Conservation (phyloP, 2,329 filamentous ascomycete genomes). For the Calonectria crousiana region DNA sequence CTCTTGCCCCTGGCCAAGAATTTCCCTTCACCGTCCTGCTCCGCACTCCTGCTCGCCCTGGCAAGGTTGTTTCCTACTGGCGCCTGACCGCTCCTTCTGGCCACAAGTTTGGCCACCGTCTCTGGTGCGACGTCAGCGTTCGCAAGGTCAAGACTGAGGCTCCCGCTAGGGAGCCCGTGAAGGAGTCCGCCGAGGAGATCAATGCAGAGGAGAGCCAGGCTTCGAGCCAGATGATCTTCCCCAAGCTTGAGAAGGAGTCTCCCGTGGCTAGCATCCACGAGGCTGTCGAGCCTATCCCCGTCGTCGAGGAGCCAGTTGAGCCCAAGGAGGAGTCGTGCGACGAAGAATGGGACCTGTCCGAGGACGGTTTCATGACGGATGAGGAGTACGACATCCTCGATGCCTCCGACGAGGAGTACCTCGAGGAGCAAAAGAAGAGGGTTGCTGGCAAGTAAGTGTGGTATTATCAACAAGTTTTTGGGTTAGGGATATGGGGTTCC, state of each 20-base stretch:
- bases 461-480: constrained; percentile 28
- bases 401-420: constrained; percentile 89
- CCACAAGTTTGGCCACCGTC: constrained; percentile 87
- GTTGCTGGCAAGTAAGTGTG: constrained; percentile 51
- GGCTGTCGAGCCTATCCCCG: constrained; percentile 66
- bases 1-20: constrained; percentile 80
- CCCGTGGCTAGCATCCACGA: constrained; percentile 84
- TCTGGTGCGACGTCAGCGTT: constrained; percentile 94
- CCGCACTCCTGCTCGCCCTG: constrained; percentile 81
- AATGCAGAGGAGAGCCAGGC: constrained; percentile 48
- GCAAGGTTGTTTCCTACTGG: constrained; percentile 95
- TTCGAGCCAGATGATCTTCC: constrained; percentile 87
- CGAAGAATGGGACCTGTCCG: constrained; percentile 73
- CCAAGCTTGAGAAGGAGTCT: constrained; percentile 94
- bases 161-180: constrained; percentile 32
- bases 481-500: constrained; percentile 37
- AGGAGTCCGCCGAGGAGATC: constrained; percentile 43
- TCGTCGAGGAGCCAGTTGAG: constrained; percentile 63
- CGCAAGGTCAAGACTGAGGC: constrained; percentile 49
- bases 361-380: constrained; percentile 90
- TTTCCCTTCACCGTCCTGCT: constrained; percentile 86
- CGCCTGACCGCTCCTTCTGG: constrained; percentile 87
- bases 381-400: constrained; percentile 99
- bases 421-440: constrained; percentile 66
- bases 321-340: constrained; percentile 59